Base-by-base conservation (phyloP, 2,329 filamentous ascomycete species). In the Geosmithia morbida region DNA sequence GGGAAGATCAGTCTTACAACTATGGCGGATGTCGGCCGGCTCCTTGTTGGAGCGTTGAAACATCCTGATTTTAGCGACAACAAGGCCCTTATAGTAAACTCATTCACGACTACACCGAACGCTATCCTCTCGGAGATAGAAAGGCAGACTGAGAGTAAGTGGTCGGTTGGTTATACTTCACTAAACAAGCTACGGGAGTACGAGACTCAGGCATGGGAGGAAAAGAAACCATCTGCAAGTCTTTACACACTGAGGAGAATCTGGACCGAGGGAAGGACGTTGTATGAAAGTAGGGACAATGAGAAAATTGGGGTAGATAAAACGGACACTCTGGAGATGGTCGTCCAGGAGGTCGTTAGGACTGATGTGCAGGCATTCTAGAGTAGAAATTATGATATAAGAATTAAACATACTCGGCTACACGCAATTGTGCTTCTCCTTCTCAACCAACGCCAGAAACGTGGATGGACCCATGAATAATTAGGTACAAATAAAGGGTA, bases 61-160 rank as follows among this genome's bases (percentile, higher is more conserved):
- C 17, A 42, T 18, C 41, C 43, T 7, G 43, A 20, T 2, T n/a
- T 30, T n/a, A n/a, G 43, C 43, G 22, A 45, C 29, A 16, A 16
- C 20, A 45, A 45, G 19, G 43, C 43, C 18, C 11, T 45, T 13
- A 45, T 17, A n/a, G 43, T 45, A 8, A 29, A 45, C 5, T 45
- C 43, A 11, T 45, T 45, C 18, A 33, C 29, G 2, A 33, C 29
- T 11, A 45, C 43, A 33, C 43, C 43, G 10, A 16, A 45, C 8
- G 22, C 14, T 14, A 33, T 45, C 6, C 43, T 45, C 17, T 10
- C 43, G 11, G 43, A 45, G 26, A 16, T 45, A 14, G 43, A 45
- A 33, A 45, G 29, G 10, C 43, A 45, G n/a, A 33, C 29, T 6
- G 43, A 18, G 14, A 57, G 37, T 14, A 45, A 45, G 43, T 45